Conservation (phyloP, 2,329 filamentous ascomycete genomes). For the Stemphylium lycopersici region DNA sequence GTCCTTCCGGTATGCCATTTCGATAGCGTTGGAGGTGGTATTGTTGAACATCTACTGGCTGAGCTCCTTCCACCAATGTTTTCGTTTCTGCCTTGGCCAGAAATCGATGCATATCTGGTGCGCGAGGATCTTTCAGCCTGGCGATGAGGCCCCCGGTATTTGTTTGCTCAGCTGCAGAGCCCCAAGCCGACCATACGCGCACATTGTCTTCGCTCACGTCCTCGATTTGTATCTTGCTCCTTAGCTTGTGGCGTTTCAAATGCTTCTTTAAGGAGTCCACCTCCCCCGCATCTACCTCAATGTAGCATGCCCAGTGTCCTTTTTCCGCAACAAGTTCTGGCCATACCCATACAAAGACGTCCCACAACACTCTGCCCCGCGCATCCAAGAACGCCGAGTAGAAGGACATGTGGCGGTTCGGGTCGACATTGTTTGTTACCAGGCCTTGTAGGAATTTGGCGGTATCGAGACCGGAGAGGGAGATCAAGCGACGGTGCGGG, state of each 20-base stretch:
- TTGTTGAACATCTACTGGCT: slow-evolving; percentile 46
- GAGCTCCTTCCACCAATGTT: slow-evolving; percentile 3
- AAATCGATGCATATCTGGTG: slow-evolving; percentile 18
- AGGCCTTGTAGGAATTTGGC: slow-evolving; percentile 87
- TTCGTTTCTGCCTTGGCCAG: slow-evolving; percentile 3
- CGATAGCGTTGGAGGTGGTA: slow-evolving; percentile 82
- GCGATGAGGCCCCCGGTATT: slow-evolving; percentile 14
- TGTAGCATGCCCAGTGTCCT: slow-evolving; percentile 65
- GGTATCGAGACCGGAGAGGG: slow-evolving; percentile 78
- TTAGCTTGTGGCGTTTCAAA: slow-evolving; percentile 83
- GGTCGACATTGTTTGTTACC: slow-evolving; percentile 73
- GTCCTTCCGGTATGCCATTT: slow-evolving; percentile 83
- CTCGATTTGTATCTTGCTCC: slow-evolving; percentile 73
- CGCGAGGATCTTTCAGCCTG: slow-evolving; percentile 31
- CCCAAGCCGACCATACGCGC: slow-evolving; percentile 77
- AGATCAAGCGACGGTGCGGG: slow-evolving; percentile 77
- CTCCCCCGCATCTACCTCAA: slow-evolving; percentile 80
- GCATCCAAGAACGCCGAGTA: slow-evolving; percentile 89
- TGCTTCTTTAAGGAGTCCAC: slow-evolving; percentile 69
- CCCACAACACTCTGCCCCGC: slow-evolving; percentile 78
- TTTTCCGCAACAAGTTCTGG: slow-evolving; percentile 30
- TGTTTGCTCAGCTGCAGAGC: slow-evolving; percentile 30
- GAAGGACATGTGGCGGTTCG: slow-evolving; percentile 47
- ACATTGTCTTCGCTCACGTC: slow-evolving; percentile 70
- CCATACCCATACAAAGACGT: slow-evolving; percentile 80